Conservation (phyloP, 169 alveolate species). For the Plasmodium blacklocki region DNA sequence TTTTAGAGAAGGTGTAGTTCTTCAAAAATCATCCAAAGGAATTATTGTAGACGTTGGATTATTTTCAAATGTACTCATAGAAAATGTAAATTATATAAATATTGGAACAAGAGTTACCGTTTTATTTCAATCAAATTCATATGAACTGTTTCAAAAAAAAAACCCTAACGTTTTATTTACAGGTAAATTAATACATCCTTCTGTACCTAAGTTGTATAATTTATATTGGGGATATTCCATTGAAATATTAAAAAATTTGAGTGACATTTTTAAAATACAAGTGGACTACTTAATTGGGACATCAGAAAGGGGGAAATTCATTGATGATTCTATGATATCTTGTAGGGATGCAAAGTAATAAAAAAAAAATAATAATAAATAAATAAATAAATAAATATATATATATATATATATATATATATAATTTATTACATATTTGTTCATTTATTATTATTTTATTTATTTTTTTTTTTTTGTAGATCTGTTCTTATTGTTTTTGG, state of each 20-base stretch:
- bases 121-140: constrained; percentile 32
- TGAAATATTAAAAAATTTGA: constrained; percentile 52
- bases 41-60: constrained; percentile 85
- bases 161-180: constrained; percentile 41
- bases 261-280: constrained; percentile 32
- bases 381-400: no score
- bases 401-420: no score
- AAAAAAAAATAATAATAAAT: not conserved
- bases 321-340: constrained; percentile 3
- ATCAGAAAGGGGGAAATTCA: constrained; percentile 44
- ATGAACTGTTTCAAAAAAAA: constrained; percentile 26
- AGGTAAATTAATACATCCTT: constrained; percentile 60
- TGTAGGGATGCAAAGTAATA: constrained; percentile 18
- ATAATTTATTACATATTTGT: not conserved
- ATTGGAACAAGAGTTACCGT: constrained; percentile 77
- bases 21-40: constrained; percentile 12
- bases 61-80: constrained; percentile 81
- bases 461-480: constrained; percentile 14
- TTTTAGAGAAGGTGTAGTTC: constrained; percentile 80
- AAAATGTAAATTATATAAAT: constrained; percentile 68
- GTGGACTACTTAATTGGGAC: constrained; percentile 66
- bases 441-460: not conserved
- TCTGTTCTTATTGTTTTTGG: constrained; percentile 65
- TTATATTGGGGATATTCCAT: constrained; percentile 70
- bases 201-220: constrained; percentile 38